A percentile compares a stretch with the other conserved stretches of the same genome.
Conservation (phyloP, 345 rosid species). For the Rubroshorea leprosula region DNA sequence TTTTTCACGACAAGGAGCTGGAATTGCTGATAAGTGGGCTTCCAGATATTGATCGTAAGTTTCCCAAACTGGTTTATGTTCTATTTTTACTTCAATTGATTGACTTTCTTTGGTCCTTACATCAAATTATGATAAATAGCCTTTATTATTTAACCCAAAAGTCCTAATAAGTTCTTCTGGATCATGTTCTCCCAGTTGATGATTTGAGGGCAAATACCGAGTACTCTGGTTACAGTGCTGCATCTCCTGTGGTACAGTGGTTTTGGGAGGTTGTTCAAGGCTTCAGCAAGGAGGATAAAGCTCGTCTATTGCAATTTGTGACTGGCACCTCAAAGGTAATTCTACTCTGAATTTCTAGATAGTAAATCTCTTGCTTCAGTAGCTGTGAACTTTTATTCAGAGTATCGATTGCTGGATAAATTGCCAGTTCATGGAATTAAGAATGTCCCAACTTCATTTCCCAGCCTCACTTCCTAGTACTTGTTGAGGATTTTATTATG, state of each 20-base stretch:
- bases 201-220: conserved; percentile 88
- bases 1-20: conserved; percentile 88
- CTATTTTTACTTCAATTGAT: conserved; percentile 1
- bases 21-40: conserved; percentile 92
- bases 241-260: conserved; percentile 93
- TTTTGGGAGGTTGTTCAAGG: conserved; percentile 98
- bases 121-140: background rate
- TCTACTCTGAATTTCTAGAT: background rate
- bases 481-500: no score
- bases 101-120: background rate
- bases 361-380: background rate
- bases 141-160: background rate
- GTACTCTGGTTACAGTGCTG: conserved; percentile 90
- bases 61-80: background rate
- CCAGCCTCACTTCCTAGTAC: no score
- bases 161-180: conserved; percentile 9
- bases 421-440: no score
- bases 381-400: background rate
- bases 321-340: conserved; percentile 95
- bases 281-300: conserved; percentile 95
- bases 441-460: no score
- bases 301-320: conserved; percentile 91
- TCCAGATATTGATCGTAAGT: conserved; percentile 93
- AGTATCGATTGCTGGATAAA: no score
- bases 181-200: conserved; percentile 53